Conservation (phyloP, 2,329 filamentous ascomycete genomes). For the Nigrospora osmanthi region DNA sequence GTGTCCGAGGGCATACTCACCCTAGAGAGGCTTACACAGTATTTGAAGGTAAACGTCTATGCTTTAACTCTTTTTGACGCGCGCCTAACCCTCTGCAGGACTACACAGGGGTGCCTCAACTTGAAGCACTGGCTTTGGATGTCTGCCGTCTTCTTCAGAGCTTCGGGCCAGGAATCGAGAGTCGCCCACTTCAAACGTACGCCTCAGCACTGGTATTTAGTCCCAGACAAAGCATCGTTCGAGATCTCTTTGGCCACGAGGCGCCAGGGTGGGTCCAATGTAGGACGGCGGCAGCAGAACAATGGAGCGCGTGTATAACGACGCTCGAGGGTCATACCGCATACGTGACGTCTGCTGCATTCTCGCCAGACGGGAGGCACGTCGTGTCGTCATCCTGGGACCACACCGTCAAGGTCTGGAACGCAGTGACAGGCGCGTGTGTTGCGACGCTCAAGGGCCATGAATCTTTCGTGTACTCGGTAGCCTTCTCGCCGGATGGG, state of each 20-base stretch:
- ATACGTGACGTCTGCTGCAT: background rate
- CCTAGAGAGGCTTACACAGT: conserved; percentile 10
- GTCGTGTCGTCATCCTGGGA: background rate
- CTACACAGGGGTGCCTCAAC: background rate
- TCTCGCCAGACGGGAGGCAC: background rate
- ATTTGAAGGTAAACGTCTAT: conserved; percentile 1
- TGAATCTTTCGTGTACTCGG: background rate
- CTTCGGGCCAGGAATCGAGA: conserved; percentile 16
- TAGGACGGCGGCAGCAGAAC: conserved; percentile 1
- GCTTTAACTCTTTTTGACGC: too few species aligned
- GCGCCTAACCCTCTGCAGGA: background rate
- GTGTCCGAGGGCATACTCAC: conserved; percentile 11
- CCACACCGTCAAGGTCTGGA: background rate
- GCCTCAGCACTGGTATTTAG: conserved; percentile 22
- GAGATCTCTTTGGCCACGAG: conserved; percentile 8
- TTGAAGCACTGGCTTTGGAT: conserved; percentile 14
- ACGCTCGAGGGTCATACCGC: conserved; percentile 10
- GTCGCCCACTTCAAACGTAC: conserved; percentile 23
- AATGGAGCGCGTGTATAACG: conserved; percentile 6
- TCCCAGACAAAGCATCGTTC: conserved; percentile 13
- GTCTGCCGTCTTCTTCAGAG: conserved; percentile 19
- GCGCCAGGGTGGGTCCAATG: conserved; percentile 9
- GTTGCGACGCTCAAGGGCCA: background rate
- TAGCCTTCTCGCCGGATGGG: conserved; percentile 1
- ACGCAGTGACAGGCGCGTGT: background rate